phyloP scores from a whole-genome alignment of 2,329 filamentous ascomycete species.

The Neurospora crassa region DNA sequence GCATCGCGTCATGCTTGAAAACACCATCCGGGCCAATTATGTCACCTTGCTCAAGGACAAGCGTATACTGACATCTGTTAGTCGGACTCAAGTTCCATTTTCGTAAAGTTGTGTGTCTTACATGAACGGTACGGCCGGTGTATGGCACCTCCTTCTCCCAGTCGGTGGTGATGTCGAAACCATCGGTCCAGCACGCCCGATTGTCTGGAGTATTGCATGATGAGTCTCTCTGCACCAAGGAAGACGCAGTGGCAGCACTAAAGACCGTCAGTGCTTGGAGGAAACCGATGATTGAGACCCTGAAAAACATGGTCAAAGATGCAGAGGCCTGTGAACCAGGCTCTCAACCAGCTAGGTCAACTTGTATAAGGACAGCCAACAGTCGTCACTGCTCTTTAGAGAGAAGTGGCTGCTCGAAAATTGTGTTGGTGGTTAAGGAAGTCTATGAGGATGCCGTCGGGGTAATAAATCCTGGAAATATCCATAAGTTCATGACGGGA shows the following conservation, averaged over 20 bases:
- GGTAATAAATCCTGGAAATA: neutral
- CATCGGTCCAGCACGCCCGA: conserved; percentile 6
- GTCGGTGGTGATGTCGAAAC: conserved; percentile 9
- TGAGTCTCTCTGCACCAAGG: neutral
- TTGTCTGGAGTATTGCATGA: conserved; percentile 8
- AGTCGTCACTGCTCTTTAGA: neutral
- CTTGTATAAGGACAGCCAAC: neutral
- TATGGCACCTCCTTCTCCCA: conserved; percentile 3
- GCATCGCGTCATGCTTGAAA: conserved; percentile 8
- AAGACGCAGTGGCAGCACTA: neutral
- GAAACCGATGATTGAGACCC: neutral
- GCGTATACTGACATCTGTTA: conserved; percentile 5
- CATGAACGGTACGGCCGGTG: conserved; percentile 3
- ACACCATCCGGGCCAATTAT: conserved; percentile 9
- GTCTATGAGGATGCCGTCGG: neutral
- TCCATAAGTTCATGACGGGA: neutral
- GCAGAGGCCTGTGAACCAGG: neutral
- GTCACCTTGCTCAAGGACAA: conserved; percentile 6
- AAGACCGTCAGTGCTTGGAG: neutral
- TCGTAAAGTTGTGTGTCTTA: neutral
- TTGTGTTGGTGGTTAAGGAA: neutral
- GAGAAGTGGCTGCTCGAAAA: neutral
- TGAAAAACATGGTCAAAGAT: neutral
- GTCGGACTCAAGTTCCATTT: neutral
- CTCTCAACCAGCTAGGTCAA: neutral